Conservation (phyloP, 371 early-diverging fungal species). For the Encephalitozoon cuniculi region DNA sequence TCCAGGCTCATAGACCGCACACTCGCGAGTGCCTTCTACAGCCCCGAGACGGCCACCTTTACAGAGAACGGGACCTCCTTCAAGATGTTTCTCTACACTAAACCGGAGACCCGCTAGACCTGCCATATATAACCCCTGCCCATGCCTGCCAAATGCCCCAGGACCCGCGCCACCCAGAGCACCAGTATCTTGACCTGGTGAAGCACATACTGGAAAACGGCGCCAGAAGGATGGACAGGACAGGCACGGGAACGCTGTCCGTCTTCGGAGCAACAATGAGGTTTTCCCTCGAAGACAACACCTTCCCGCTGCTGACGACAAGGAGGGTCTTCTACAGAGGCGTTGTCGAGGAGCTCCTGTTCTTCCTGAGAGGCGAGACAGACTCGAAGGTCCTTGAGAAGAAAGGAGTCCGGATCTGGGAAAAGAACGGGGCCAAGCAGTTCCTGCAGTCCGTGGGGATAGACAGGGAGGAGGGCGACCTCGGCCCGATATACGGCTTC, state of each 20-base stretch:
- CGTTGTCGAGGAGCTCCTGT: conserved; percentile 86
- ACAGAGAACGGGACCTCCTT: neutral
- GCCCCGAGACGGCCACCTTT: neutral
- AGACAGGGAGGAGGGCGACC: conserved; percentile 72
- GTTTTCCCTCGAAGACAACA: conserved; percentile 70
- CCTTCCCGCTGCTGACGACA: conserved; percentile 86
- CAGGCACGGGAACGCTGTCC: conserved; percentile 85
- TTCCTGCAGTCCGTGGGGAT: conserved; percentile 77
- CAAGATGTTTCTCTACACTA: neutral
- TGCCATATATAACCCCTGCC: neutral
- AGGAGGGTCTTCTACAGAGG: conserved; percentile 82
- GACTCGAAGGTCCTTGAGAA: conserved; percentile 70
- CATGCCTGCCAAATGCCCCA: neutral
- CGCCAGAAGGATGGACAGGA: conserved; percentile 73
- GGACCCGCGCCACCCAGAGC: conserved; percentile 61
- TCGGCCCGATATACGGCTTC: conserved; percentile 97
- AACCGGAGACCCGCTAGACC: neutral
- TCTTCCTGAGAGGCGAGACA: conserved; percentile 87
- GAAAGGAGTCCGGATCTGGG: conserved; percentile 87
- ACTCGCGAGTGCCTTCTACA: neutral
- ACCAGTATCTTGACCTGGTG: conserved; percentile 78
- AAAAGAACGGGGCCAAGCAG: conserved; percentile 82
- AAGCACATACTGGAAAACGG: conserved; percentile 71
- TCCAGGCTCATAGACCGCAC: neutral
- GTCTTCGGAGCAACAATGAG: conserved; percentile 83